phyloP scores from a whole-genome alignment of 148 eudicot species.

The Cornus controversa region DNA sequence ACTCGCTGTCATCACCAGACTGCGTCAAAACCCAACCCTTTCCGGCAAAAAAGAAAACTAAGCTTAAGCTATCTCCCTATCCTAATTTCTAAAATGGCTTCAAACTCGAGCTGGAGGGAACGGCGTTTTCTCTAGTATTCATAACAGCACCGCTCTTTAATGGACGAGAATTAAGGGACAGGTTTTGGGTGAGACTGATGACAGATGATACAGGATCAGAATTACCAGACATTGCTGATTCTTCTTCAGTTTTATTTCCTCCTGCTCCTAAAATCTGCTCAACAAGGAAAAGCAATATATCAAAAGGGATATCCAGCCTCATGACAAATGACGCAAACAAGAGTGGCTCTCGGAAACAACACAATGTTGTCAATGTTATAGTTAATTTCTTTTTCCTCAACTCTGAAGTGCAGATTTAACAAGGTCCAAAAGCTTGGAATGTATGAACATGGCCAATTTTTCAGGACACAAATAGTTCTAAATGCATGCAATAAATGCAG shows the following conservation, averaged over 20 bases:
- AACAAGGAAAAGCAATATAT: neutral
- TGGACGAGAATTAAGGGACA: constrained; percentile 45
- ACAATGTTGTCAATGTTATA: no score
- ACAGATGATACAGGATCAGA: constrained; percentile 39
- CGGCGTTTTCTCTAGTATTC: constrained; percentile 17
- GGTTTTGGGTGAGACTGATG: constrained; percentile 51
- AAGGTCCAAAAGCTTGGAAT: neutral
- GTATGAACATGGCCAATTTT: neutral
- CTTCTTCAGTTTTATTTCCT: constrained; percentile 23
- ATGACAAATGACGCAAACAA: neutral
- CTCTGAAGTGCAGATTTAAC: neutral
- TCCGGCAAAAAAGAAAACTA: no score
- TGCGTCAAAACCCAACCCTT: no score
- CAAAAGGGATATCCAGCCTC: neutral
- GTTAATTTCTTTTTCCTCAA: neutral
- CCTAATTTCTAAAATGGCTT: constrained; percentile 8
- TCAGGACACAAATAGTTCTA: no score
- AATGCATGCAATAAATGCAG: no score
- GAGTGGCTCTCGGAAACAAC: neutral
- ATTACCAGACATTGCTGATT: constrained; percentile 14
- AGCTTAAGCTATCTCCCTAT: no score
- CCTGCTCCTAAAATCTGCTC: constrained; percentile 32
- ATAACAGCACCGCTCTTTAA: constrained; percentile 9
- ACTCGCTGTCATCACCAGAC: no score
- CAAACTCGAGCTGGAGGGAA: neutral